Base-by-base conservation (phyloP, 805 yeast species). In the Candida succiphila region DNA sequence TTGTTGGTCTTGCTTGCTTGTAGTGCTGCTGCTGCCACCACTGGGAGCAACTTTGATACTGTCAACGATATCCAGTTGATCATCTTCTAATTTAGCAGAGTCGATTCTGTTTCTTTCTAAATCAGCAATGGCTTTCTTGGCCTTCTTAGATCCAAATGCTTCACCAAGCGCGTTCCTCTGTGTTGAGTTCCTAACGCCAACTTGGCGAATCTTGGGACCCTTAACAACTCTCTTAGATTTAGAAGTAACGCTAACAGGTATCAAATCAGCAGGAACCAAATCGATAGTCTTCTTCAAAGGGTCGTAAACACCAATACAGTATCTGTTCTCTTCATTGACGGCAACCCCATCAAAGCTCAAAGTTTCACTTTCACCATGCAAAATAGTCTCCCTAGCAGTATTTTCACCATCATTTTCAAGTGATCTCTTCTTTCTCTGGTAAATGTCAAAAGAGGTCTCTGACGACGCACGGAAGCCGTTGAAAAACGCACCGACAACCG, bases 101-200 rank as follows among this genome's bases (percentile, higher is more conserved):
- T 92, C 96, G 50, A 92, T 78, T 47, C 82, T 70, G 60, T 92
- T 92, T 56, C 81, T 75, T 49, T 79, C 92, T 48, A 76, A 59
- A 52, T 80, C 89, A 33, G 72, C 63, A 49, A 92, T 82, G 24
- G 94, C 94, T 46, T 85, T 81, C 63, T 86, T 89, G 41, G 96
- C 96, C 63, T 78, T 88, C 63, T 84, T 88, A 37, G 98, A 89
- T 69, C 98, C 98, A 48, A 92, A 92, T 3, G 92, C 94, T 59
- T 86, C 89, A 51, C 98, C 98, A 51, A 92, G 69, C 2, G 85
- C 81, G 36, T 74, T 83, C 54, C 96, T 73, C 59, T 84, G 85
- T 14, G 66, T 61, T 37, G 69, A 62, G 45, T 68, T 59, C 40
- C 63, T 59, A 25, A 61, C 60, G 23, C 71, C 72, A 7, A 61